Evolutionary conservation across 2,329 filamentous ascomycete genomes (phyloP), one percentile per base, ranked within the genome.

Genomic region (Stachybotrys echinatus): DNA sequence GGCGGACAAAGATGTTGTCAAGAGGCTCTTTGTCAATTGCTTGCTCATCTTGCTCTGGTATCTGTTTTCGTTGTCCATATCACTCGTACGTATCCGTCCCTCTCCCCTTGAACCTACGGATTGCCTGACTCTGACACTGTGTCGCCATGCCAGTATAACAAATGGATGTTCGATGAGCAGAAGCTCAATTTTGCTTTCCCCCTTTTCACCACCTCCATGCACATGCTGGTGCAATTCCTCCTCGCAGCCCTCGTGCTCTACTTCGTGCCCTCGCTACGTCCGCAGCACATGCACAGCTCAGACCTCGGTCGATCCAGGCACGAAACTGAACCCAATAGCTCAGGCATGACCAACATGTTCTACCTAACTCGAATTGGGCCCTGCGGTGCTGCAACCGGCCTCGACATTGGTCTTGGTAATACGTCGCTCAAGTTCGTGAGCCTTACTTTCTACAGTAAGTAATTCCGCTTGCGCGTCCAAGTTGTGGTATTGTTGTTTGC

Each of bases 111-210:
- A 18, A 6, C 5, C 7, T 23, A 10, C 27, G 14, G 10, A 14
- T 34, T 34, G 5, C 27, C 10, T 12, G 19, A 23, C 19, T 12
- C 59, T 65, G 48, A 63, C 60, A 42, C 45, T 8, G 19, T 17
- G 12, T 47, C 38, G n/a, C n/a, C 20, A 20, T 17, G 14, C 23
- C 56, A 94, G 87, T 99, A 97, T 77, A 99, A 99, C 79, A 97
- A 96, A 74, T 97, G 94, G 94, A 97, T 99, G 92, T 97, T 99
- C 72, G 88, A 89, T 62, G 80, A 86, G 54, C 80, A 87, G 58
- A 83, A 87, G 57, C 81, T 95, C 58, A 87, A 96, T 69, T 99
- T 99, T 66, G 85, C 89, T 47, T 97, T 94, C 62, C 94, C 94
- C 38, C 80, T 99, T 46, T 97, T 97, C 70, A 96, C 92, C 12